These are phyloP conservation scores for Ascoidea tarda DNA, from an alignment of 805 yeast genomes.

Conservation along the genomic window DNA sequence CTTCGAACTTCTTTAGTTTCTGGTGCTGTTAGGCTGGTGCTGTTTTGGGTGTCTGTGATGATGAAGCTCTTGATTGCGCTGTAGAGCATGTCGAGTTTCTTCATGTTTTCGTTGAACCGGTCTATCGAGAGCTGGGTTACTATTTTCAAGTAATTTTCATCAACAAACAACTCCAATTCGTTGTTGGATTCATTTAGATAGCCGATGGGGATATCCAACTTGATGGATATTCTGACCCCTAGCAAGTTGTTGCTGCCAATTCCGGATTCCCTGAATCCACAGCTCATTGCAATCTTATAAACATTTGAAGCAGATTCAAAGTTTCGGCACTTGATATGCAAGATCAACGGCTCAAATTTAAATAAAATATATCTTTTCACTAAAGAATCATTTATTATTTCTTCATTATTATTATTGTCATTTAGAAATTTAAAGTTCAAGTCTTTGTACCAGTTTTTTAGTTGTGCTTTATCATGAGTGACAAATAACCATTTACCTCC, in stretches of 20 bases:
- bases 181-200: slow-evolving; percentile 17
- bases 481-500: slow-evolving; percentile 80
- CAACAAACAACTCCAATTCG: slow-evolving; percentile 29
- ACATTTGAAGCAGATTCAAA: slow-evolving; percentile 41
- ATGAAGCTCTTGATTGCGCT: slow-evolving; percentile 24
- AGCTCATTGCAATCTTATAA: slow-evolving; percentile 60
- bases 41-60: slow-evolving; percentile 11
- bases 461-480: slow-evolving; percentile 42
- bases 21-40: slow-evolving; percentile 14
- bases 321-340: slow-evolving; percentile 71
- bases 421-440: slow-evolving; percentile 1
- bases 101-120: slow-evolving; percentile 52
- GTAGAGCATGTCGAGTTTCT: slow-evolving; percentile 36
- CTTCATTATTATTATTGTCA: not conserved
- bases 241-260: slow-evolving; percentile 69
- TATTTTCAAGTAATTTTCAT: slow-evolving; percentile 32
- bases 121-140: slow-evolving; percentile 42
- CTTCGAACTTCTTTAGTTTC: slow-evolving; percentile 18
- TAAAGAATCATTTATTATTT: slow-evolving; percentile 1
- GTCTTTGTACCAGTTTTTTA: slow-evolving; percentile 34
- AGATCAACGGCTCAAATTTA: slow-evolving; percentile 76
- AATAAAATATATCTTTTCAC: slow-evolving; percentile 44
- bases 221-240: slow-evolving; percentile 63
- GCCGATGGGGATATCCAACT: slow-evolving; percentile 69
- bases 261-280: slow-evolving; percentile 83